A percentile compares a stretch with the other conserved stretches of the same genome.
Conservation (phyloP, 139 green algal species). For the Chlamydomonas sp. region DNA sequence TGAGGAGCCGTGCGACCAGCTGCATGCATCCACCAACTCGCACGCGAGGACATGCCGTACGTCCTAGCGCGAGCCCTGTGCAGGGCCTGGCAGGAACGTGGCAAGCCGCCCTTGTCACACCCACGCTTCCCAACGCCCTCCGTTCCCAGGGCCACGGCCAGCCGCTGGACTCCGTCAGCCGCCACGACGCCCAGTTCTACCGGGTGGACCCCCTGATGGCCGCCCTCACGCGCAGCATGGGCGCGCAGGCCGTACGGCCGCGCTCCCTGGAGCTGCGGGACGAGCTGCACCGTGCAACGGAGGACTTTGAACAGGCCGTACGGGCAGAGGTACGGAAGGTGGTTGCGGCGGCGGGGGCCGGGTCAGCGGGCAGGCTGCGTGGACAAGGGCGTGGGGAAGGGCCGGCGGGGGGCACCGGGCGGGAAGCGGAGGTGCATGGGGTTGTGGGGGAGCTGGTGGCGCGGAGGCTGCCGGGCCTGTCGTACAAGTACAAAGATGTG, state of each 20-base stretch:
- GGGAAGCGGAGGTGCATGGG: background rate
- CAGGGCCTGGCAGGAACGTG: background rate
- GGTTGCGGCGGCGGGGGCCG: no score
- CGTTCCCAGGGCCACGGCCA: background rate
- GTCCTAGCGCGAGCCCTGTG: no score
- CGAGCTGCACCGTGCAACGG: background rate
- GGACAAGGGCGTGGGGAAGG: background rate
- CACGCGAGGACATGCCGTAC: no score
- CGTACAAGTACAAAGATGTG: background rate
- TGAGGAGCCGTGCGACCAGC: no score
- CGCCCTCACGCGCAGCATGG: background rate
- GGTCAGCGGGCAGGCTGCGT: no score
- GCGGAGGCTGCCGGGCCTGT: background rate
- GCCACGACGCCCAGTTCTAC: slow-evolving; percentile 1
- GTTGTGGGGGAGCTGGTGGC: background rate
- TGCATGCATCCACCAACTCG: no score
- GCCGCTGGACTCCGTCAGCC: background rate
- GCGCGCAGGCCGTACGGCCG: background rate
- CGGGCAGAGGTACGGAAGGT: background rate
- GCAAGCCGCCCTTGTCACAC: background rate
- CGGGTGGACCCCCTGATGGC: background rate
- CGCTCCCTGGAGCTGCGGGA: background rate
- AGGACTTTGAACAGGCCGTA: background rate
- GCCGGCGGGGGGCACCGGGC: background rate
- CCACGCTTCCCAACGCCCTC: background rate